Base-by-base conservation (phyloP, 108 stramenopile species). In the Halocafeteria seosinensis region DNA sequence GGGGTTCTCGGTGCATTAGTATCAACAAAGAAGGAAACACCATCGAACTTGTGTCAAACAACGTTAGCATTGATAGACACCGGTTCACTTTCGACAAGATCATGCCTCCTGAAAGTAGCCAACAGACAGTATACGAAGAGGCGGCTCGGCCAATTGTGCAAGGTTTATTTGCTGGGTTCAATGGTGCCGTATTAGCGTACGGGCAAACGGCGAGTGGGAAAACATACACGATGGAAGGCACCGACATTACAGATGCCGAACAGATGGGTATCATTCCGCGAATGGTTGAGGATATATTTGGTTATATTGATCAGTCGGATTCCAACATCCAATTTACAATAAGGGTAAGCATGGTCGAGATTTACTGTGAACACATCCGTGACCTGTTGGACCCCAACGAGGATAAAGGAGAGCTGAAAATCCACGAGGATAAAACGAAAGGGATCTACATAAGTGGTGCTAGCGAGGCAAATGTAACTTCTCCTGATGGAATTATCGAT, bases 401-500 rank as follows among this genome's bases (percentile, higher is more conserved):
- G 25, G 33, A 34, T 17, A 57, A 59, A 23, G 81, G 78, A 11
- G 38, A 64, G n/a, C 13, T 57, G 53, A 42, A 57, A 21, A 37
- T 58, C 17, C 55, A 59, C 34, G 55, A 65, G 37, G 70, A 65
- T 1, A 47, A 42, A n/a, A 37, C 37, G 32, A 3, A 11, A 12
- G 63, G 69, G 12, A 53, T 71, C 26, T 71, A 65, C 57, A 21
- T 71, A 31, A 47, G 66, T 28, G 55, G 31, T 21, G 63, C 63
- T n/a, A 55, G 28, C 12, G 64, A 65, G 38, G 63, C 33, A 5
- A 31, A 23, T 34, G 62, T 72, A 28, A 35, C 28, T 27, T 55
- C 55, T 61, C 78, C 87, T 63, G 75, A 84, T 25, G 86, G 88
- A 59, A 87, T 95, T 38, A 74, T 93, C 62, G 64, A 69, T 36